phyloP scores from a whole-genome alignment of 2,329 filamentous ascomycete species.

The Huntiella decipiens region DNA sequence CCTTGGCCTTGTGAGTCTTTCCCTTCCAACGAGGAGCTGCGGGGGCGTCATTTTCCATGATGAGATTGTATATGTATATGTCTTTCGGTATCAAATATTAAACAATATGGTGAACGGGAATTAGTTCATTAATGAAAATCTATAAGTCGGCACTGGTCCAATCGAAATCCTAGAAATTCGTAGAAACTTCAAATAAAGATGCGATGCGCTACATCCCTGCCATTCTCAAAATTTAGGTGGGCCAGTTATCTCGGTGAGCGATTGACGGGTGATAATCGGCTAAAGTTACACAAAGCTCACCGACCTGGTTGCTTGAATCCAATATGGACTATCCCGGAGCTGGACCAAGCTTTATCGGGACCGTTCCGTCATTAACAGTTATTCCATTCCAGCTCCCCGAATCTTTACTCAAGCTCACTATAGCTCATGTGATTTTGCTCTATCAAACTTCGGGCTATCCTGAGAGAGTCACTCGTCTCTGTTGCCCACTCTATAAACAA shows the following conservation, averaged over 20 bases:
- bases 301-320: too few species aligned
- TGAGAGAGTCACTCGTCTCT: too few species aligned
- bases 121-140: background rate
- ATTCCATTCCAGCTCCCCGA: too few species aligned
- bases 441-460: too few species aligned
- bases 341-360: too few species aligned
- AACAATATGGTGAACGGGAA: background rate
- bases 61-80: background rate
- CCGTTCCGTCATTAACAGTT: too few species aligned
- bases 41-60: background rate
- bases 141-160: too few species aligned
- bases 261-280: conserved; percentile 6
- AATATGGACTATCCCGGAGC: too few species aligned
- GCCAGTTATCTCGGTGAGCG: conserved; percentile 5
- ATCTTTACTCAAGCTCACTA: too few species aligned
- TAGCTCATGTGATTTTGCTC: too few species aligned
- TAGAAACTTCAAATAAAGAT: background rate
- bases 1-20: conserved; percentile 25
- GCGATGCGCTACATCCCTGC: background rate
- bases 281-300: background rate
- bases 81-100: background rate
- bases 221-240: conserved; percentile 11
- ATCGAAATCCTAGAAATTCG: too few species aligned
- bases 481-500: too few species aligned
- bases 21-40: conserved; percentile 17